phyloP scores from a whole-genome alignment of 306 rosid genomes.

The Prunus mongolica region DNA sequence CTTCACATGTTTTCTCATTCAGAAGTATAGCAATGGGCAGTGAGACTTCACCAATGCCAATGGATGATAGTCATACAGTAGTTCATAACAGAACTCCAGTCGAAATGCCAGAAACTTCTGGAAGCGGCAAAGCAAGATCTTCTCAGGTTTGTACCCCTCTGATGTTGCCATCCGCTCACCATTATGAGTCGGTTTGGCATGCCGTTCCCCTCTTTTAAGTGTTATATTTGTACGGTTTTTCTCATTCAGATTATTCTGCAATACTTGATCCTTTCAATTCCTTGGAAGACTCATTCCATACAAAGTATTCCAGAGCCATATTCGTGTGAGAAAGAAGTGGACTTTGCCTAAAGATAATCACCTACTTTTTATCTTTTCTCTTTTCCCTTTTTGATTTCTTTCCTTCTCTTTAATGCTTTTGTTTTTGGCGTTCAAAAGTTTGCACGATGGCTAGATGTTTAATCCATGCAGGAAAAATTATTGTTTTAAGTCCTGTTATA shows the following conservation, averaged over 20 bases:
- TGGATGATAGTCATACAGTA: slow-evolving; percentile 32
- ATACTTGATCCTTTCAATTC: not conserved
- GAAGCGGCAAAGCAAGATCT: slow-evolving; percentile 39
- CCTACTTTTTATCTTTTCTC: too few relatives aligned
- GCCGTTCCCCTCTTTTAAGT: not conserved
- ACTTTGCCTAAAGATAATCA: too few relatives aligned
- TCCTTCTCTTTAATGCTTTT: not conserved
- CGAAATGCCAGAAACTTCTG: slow-evolving; percentile 50
- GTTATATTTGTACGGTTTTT: not conserved
- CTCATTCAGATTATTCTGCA: not conserved
- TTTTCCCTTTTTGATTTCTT: not conserved
- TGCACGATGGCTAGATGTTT: not conserved
- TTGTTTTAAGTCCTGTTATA: not conserved
- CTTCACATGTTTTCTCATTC: slow-evolving; percentile 88
- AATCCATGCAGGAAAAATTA: not conserved
- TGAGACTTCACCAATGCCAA: slow-evolving; percentile 35
- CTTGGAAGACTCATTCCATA: not conserved
- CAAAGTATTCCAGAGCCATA: not conserved
- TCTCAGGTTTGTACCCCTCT: slow-evolving; percentile 60
- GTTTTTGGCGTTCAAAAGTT: not conserved
- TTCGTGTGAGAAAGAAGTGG: too few relatives aligned
- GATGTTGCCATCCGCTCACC: not conserved
- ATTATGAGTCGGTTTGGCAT: not conserved
- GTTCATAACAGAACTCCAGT: slow-evolving; percentile 20
- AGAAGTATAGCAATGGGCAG: slow-evolving; percentile 61